These are phyloP conservation scores for Sclerotinia subarctica DNA, from an alignment of 2,329 filamentous ascomycete species.

Conservation along the genomic window DNA sequence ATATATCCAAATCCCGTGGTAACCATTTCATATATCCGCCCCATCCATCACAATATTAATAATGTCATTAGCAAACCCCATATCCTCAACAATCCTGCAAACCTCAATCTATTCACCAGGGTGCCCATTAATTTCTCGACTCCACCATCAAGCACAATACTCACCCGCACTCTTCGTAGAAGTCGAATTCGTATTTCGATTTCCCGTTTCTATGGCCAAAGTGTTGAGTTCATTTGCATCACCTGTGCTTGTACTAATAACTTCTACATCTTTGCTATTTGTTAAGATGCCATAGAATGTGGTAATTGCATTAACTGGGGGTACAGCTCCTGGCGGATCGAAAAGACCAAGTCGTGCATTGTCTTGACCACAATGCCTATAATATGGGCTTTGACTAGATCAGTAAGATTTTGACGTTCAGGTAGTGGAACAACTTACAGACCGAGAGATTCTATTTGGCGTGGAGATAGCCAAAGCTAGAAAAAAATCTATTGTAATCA, in stretches of 20 bases:
- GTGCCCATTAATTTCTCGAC: background rate
- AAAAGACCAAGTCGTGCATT: constrained; percentile 42
- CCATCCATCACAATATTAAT: no score
- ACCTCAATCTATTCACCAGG: background rate
- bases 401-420: no score
- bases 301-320: constrained; percentile 33
- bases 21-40: no score
- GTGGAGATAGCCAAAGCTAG: constrained; percentile 26
- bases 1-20: background rate
- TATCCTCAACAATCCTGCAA: background rate
- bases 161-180: background rate
- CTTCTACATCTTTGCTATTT: background rate
- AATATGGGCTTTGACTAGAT: constrained; percentile 29
- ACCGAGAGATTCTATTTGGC: constrained; percentile 24
- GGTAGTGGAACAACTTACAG: constrained; percentile 21
- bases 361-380: constrained; percentile 40
- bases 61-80: background rate
- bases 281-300: background rate
- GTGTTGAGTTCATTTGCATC: background rate
- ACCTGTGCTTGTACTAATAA: background rate
- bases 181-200: background rate
- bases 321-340: constrained; percentile 43
- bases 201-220: background rate
- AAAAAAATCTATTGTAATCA: constrained; percentile 27
- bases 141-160: background rate